Evolutionary conservation across 106 monocot genomes (phyloP).

Genomic region (Dioscorea dumetorum): DNA sequence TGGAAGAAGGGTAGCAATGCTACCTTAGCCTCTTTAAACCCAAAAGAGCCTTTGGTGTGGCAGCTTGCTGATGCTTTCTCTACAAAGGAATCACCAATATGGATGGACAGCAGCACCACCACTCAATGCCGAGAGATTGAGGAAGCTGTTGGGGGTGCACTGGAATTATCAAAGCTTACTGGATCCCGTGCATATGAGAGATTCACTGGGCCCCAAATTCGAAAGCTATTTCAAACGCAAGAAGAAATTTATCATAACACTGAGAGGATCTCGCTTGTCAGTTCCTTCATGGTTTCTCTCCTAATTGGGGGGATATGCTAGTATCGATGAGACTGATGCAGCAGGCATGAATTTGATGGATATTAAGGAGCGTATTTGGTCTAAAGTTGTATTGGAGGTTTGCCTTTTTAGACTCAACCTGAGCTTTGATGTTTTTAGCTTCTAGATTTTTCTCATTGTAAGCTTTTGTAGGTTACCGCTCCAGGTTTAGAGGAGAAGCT

Average conservation of each 20-base stretch:
- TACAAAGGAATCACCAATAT: conserved; percentile 69
- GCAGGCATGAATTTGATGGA: conserved; percentile 99
- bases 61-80: conserved; percentile 80
- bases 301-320: conserved; percentile 66
- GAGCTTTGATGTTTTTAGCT: not conserved
- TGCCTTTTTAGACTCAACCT: not conserved
- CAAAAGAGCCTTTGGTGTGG: conserved; percentile 28
- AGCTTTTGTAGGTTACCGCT: conserved; percentile 63
- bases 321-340: conserved; percentile 90
- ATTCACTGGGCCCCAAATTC: conserved; percentile 85
- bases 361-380: conserved; percentile 63
- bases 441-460: no score
- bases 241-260: conserved; percentile 63
- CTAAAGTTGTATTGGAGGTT: conserved; percentile 73
- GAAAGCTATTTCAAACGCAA: conserved; percentile 58
- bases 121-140: conserved; percentile 90
- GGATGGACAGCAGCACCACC: conserved; percentile 97
- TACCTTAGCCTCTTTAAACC: conserved; percentile 53
- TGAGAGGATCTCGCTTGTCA: conserved; percentile 95
- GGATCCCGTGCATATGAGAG: conserved; percentile 89
- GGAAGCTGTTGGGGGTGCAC: conserved; percentile 66
- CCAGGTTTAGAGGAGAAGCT: conserved; percentile 87
- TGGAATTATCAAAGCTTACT: conserved; percentile 76
- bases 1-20: conserved; percentile 75
- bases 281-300: conserved; percentile 89